Evolutionary conservation across 345 rosid species (phyloP).

Genomic region (Iberis pinnata): DNA sequence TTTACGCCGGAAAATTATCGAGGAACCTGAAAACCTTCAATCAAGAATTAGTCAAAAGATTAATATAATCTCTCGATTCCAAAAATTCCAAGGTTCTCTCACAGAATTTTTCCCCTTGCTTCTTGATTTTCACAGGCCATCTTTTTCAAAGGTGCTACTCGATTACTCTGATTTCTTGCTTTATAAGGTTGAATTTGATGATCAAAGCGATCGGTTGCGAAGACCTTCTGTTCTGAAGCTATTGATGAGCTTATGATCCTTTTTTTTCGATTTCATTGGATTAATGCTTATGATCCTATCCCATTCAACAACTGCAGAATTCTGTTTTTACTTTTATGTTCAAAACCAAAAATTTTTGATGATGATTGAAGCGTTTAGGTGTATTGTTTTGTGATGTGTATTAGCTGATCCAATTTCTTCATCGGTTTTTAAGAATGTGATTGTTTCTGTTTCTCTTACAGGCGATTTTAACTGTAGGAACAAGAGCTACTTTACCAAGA

Average conservation of each 20-base stretch:
- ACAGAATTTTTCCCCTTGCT: not conserved
- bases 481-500: slow-evolving; percentile 10
- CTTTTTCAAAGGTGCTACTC: slow-evolving; percentile 17
- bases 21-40: slow-evolving; percentile 9
- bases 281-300: slow-evolving; percentile 1
- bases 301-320: not conserved
- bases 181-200: not conserved
- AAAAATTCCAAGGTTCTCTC: too few species aligned
- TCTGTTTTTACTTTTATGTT: too few species aligned
- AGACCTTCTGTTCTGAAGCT: slow-evolving; percentile 4
- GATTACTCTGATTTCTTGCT: slow-evolving; percentile 22
- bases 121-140: slow-evolving; percentile 11
- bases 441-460: slow-evolving; percentile 14
- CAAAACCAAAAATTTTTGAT: not conserved
- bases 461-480: slow-evolving; percentile 10
- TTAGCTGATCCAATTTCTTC: not conserved
- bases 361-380: not conserved
- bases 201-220: slow-evolving; percentile 3
- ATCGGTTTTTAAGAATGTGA: not conserved
- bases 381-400: slow-evolving; percentile 5
- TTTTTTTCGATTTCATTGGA: not conserved
- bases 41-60: slow-evolving; percentile 22
- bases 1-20: slow-evolving; percentile 18
- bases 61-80: not conserved
- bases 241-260: slow-evolving; percentile 9